Evolutionary conservation across 768 basidiomycete genomes (phyloP), one percentile per base, ranked within the genome.

Genomic region (Agrocybe pediades): DNA sequence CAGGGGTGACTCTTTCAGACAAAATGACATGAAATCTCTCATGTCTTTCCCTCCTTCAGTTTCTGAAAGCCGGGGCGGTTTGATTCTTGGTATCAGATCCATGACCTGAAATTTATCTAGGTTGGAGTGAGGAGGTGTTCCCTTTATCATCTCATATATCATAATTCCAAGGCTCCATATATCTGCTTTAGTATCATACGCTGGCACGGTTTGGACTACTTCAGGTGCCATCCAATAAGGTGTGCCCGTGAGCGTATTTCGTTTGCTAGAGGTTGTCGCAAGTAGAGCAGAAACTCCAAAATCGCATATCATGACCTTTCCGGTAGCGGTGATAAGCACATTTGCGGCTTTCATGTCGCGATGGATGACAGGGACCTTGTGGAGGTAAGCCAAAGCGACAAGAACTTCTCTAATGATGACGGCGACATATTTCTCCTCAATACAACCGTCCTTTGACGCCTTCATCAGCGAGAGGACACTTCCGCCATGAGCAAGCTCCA

Each of bases 211-310:
- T 59, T 93, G 90, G 15, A 96, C 92, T 2, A 98, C 94, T 70
- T 99, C 97, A 0, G 97, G 97, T 0, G 97, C 97, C 97, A 99
- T 99, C 96, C 96, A 98, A 67, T 97, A 93, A 0, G 95, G 96
- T 1, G 97, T 98, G 1, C 97, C 97, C 56, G 95, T 93, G 64
- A 98, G 83, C 0, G 97, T 99, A 48, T 95, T 94, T 20, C 97
- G 85, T 69, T 98, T 98, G 68, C 92, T 93, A 9, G 87, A 85
- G 2, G 85, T 79, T 15, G 86, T 91, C 21, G 85, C 83, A 49
- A 98, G 82, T 30, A 97, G 83, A 2, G 95, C 97, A 3, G 96
- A 97, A 43, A 99, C 97, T 24, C 97, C 97, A 69, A 99, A 99
- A 72, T 99, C 97, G 67, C 94, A 96, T 23, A 99, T 88, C 77